Base-by-base conservation (phyloP, 192 early-diverging fungal genomes). In the Coemansia sp. region DNA sequence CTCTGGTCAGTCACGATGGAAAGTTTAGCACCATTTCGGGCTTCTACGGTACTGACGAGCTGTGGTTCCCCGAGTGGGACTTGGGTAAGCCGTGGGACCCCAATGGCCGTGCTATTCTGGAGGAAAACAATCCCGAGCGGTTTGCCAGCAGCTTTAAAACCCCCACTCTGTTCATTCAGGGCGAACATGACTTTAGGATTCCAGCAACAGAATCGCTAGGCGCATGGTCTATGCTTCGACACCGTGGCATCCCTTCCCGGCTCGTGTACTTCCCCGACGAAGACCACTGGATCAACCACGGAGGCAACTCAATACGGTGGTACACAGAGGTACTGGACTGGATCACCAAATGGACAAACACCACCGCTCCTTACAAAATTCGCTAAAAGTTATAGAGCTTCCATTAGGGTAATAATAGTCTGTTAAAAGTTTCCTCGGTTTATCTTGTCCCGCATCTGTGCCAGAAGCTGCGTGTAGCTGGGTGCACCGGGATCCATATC, bases 221-320 rank as follows among this genome's bases (percentile, higher is more conserved):
- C 14, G 72, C 86, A 2, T 93, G 89, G 66, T 84, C 90, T 0
- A 81, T 87, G 38, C 67, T 93, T 28, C 88, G 89, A 53, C 84
- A 88, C 44, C 81, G 78, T 46, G 83, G 84, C 26, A 78, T 91
- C 10, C 83, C 83, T 20, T 80, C 87, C 0, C 75, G 82, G 9
- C 67, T 91, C 9, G 42, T 93, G 38, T 88, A 88, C 58, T 93
- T 91, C 65, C 85, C 84, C 19, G 87, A 89, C 57, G 89, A 91
- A 57, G 81, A 82, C 67, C 82, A 84, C 67, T 84, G 84, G 85
- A 83, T 88, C 19, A 74, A 80, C 57, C 87, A 89, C 56, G 72
- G 83, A 36, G 85, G 79, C 43, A 92, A 92, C 64, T 84, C 84
- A 16, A 63, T 89, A 38, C 73, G 73, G 49, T 90, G 88, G 87